Evolutionary conservation across 2,329 filamentous ascomycete species (phyloP), one percentile per base, ranked within the genome.

Genomic region (Ceratocystis eucalypticola): DNA sequence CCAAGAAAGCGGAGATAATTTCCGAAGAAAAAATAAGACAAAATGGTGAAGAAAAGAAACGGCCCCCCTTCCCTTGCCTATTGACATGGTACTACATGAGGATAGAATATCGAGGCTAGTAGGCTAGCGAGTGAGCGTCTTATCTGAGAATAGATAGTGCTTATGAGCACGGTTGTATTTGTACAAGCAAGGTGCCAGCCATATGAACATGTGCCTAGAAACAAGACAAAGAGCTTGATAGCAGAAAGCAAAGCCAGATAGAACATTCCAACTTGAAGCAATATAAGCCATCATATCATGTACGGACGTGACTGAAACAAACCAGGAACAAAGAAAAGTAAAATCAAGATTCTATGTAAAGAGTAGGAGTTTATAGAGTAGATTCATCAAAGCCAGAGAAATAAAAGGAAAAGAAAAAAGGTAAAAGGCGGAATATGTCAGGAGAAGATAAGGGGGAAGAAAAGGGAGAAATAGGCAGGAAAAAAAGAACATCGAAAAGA

Each of bases 261-360:
- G 12, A 57, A 5, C 15, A 10, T 15, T 15, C 8, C 7, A 57
- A 20, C 8, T 33, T 4, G 10, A 37, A 37, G 33, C 33, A 37
- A 37, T 37, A 37, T 3, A 37, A 37, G 33, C 7, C 17, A n/a
- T n/a, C n/a, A n/a, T n/a, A 57, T 28, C 50, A 57, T 57, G 50
- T 57, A 57, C 50, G 33, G 46, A 20, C n/a, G 22, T n/a, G 25
- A 41, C 22, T 33, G 41, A 46, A 65, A 50, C 6, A 59, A 30
- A 28, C 45, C 8, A 65, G 28, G 17, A 65, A 41, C 53, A 55
- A 37, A 30, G 25, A 65, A 46, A 65, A 30, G 25, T 37, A 37
- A 61, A 61, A 25, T 33, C 64, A 10, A 48, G 8, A 44, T 46
- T 33, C 53, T 44, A 61, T 37, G 33, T 37, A 45, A 37, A 62